Conservation (phyloP, 345 rosid genomes). For the Crucihimalaya himalaica region DNA sequence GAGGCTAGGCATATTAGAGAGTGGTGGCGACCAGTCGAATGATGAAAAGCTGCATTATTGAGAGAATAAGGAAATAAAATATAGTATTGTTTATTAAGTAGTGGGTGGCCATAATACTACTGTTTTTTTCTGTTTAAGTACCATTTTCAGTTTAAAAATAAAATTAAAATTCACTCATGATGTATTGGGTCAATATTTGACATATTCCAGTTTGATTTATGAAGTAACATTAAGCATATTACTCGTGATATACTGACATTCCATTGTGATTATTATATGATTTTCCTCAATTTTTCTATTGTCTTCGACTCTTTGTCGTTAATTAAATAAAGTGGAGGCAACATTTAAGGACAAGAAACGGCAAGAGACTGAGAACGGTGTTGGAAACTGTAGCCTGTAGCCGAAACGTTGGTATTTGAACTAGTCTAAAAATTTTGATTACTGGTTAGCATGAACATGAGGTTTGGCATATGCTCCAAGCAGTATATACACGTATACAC, state of each 20-base stretch:
- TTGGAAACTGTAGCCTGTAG: background rate
- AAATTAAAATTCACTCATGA: too few relatives aligned
- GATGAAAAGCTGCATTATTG: conserved; percentile 29
- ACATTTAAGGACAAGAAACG: background rate
- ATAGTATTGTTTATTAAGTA: conserved; percentile 8
- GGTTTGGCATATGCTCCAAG: too few relatives aligned
- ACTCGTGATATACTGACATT: conserved; percentile 7
- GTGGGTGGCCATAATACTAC: conserved; percentile 25
- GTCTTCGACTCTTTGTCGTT: background rate
- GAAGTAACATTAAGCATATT: conserved; percentile 13
- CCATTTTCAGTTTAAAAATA: background rate
- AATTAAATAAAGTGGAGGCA: background rate
- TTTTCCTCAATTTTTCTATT: background rate
- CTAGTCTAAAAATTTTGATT: too few relatives aligned
- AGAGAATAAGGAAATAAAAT: too few relatives aligned
- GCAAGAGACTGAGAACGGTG: background rate
- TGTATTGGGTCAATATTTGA: conserved; percentile 9
- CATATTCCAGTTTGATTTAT: conserved; percentile 2
- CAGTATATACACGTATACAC: too few relatives aligned
- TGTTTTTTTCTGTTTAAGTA: background rate
- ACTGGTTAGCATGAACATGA: too few relatives aligned
- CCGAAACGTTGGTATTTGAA: too few relatives aligned
- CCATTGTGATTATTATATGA: background rate
- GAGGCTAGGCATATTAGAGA: background rate
- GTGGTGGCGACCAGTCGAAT: conserved; percentile 7